Percentiles rank a stretch among this genome's conserved stretches.
Evolutionary conservation across 371 early-diverging fungal species (phyloP).

Genomic region (Apophysomyces sp.): DNA sequence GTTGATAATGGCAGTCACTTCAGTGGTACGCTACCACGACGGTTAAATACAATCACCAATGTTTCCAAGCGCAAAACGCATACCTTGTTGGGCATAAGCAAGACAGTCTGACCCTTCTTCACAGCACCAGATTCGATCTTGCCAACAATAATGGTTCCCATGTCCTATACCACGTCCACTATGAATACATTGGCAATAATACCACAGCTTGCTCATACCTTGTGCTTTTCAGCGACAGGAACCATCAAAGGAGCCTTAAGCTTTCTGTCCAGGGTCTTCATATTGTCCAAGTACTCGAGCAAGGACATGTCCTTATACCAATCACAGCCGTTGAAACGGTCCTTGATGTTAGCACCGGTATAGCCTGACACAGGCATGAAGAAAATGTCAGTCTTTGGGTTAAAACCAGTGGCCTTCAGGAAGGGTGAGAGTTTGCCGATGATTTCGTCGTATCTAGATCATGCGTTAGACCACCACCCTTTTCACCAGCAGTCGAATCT

Average conservation of each 20-base stretch:
- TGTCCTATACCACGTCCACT: constrained; percentile 56
- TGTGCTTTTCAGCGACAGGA: constrained; percentile 93
- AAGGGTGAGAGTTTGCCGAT: constrained; percentile 83
- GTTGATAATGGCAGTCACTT: constrained; percentile 80
- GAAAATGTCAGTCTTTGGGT: constrained; percentile 83
- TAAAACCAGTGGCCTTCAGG: constrained; percentile 90
- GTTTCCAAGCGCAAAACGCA: constrained; percentile 1
- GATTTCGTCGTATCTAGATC: constrained; percentile 83
- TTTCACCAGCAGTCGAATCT: neutral
- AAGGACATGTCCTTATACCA: constrained; percentile 95
- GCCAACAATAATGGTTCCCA: constrained; percentile 94
- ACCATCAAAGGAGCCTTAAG: constrained; percentile 87
- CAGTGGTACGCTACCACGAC: constrained; percentile 41
- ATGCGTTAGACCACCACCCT: neutral
- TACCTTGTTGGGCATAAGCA: constrained; percentile 94
- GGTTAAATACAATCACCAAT: neutral
- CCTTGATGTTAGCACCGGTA: constrained; percentile 96
- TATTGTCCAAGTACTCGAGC: constrained; percentile 81
- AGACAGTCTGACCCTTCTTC: constrained; percentile 77
- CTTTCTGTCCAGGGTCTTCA: constrained; percentile 83
- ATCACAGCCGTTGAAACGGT: constrained; percentile 53
- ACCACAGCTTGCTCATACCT: constrained; percentile 41
- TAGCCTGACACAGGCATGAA: constrained; percentile 95
- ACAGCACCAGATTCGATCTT: constrained; percentile 95
- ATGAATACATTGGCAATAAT: neutral